phyloP scores from a whole-genome alignment of 2,329 filamentous ascomycete genomes.

The Aspergillus sp. region DNA sequence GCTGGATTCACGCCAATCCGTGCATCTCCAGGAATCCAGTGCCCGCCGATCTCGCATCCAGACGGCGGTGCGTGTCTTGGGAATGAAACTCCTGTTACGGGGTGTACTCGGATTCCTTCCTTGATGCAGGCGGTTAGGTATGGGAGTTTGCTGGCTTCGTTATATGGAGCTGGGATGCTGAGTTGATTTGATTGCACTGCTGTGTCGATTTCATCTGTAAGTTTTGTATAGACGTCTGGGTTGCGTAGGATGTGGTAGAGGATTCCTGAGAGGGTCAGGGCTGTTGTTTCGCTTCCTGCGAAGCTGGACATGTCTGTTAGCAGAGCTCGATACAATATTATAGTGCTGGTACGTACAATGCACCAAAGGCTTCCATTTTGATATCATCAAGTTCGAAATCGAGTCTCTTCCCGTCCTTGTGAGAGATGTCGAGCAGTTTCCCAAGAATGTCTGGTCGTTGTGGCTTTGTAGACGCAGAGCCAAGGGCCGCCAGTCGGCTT shows the following conservation, averaged over 20 bases:
- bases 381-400: slow-evolving; percentile 32
- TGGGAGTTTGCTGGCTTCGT: slow-evolving; percentile 32
- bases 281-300: slow-evolving; percentile 39
- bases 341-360: slow-evolving; percentile 25
- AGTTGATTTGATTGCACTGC: background rate
- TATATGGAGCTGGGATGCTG: slow-evolving; percentile 8
- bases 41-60: slow-evolving; percentile 6
- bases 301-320: slow-evolving; percentile 16
- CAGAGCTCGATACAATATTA: no score
- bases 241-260: slow-evolving; percentile 41
- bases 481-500: slow-evolving; percentile 17
- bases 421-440: slow-evolving; percentile 30
- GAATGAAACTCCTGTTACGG: slow-evolving; percentile 23
- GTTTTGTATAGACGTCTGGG: slow-evolving; percentile 23
- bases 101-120: slow-evolving; percentile 49
- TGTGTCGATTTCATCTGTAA: slow-evolving; percentile 8
- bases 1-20: slow-evolving; percentile 11
- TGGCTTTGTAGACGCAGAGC: slow-evolving; percentile 10
- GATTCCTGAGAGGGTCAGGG: slow-evolving; percentile 30
- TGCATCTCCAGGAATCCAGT: slow-evolving; percentile 11
- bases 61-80: slow-evolving; percentile 19
- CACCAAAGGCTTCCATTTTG: slow-evolving; percentile 28
- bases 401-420: slow-evolving; percentile 27
- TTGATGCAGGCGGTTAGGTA: slow-evolving; percentile 54
- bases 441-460: slow-evolving; percentile 27